These are phyloP conservation scores for Penicillium angulare DNA, from an alignment of 495 filamentous ascomycete genomes.

Conservation along the genomic window DNA sequence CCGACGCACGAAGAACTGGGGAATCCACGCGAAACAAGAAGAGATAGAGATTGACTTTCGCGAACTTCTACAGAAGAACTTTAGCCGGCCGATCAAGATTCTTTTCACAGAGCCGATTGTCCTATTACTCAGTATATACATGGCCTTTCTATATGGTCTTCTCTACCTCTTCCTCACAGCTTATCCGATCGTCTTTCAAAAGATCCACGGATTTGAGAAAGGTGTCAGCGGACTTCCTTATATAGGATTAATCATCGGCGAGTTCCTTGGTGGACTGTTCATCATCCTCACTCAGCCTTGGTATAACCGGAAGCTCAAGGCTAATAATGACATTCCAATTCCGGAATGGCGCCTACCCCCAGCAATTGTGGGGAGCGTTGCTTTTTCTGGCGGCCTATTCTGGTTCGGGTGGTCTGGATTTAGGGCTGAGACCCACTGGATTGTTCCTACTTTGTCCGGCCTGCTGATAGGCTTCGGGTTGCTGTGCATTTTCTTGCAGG, in stretches of 20 bases:
- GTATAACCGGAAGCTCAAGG: slow-evolving; percentile 62
- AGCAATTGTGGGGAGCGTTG: slow-evolving; percentile 71
- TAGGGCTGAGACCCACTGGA: slow-evolving; percentile 69
- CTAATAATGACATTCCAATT: slow-evolving; percentile 70
- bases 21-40: slow-evolving; percentile 90
- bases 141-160: slow-evolving; percentile 80
- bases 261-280: slow-evolving; percentile 62
- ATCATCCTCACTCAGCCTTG: slow-evolving; percentile 66
- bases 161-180: slow-evolving; percentile 81
- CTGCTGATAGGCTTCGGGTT: slow-evolving; percentile 60
- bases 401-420: slow-evolving; percentile 86
- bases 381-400: slow-evolving; percentile 74
- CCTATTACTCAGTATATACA: slow-evolving; percentile 69
- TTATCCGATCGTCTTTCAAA: slow-evolving; percentile 76
- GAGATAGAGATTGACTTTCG: slow-evolving; percentile 83
- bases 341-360: slow-evolving; percentile 86
- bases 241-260: slow-evolving; percentile 76
- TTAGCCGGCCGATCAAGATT: slow-evolving; percentile 74
- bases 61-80: slow-evolving; percentile 81
- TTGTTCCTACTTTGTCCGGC: slow-evolving; percentile 74
- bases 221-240: slow-evolving; percentile 74
- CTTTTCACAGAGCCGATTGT: slow-evolving; percentile 82
- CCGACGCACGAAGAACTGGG: slow-evolving; percentile 84
- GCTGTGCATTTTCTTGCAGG: slow-evolving; percentile 77
- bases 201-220: slow-evolving; percentile 62